Base-by-base conservation (phyloP, 2,329 filamentous ascomycete species). In the Tolypocladium endophyticum region DNA sequence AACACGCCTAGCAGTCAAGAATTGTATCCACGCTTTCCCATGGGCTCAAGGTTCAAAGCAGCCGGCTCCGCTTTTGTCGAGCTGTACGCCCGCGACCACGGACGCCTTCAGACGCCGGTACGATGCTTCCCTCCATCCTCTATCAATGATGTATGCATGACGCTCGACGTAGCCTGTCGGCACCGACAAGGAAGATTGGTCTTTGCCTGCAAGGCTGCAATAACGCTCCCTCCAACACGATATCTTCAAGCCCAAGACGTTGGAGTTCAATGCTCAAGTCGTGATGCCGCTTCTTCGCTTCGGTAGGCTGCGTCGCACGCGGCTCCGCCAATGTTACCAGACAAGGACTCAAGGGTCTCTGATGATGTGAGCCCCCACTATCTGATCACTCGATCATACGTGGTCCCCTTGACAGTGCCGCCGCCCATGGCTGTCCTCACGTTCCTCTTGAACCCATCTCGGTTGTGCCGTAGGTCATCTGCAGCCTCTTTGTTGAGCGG, bases 401-500 rank as follows among this genome's bases (percentile, higher is more conserved):
- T 73, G 66, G 86, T 80, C 3, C 86, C 87, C 73, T 85, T 87
- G 47, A 97, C 86, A 0, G 77, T 76, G 8, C 92, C 91, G 58
- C 94, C 94, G 4, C 79, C 80, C 90, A 99, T 96, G 8, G 91
- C 83, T 28, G 81, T 82, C 68, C 89, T 84, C 45, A 97, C 94
- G 70, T 97, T 97, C 62, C 91, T 82, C 81, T 92, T 94, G 77
- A 99, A 99, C 36, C 81, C 84, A 58, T 97, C 94, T 43, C 92
- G 80, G 73, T 94, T 96, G 55, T 81, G 81, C 68, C 93, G 86
- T 66, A 99, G 79, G 71, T 97, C 94, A 62, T 97, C 92, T 4
- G 94, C 94, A 0, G 94, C 94, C 70, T 97, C 93, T 79, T 99
- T 97, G 76, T 99, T 99, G 62, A 99, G 79, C n/a, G 94, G 94